Evolutionary conservation across 2,329 filamentous ascomycete genomes (phyloP).

Genomic region (Sporothrix globosa): DNA sequence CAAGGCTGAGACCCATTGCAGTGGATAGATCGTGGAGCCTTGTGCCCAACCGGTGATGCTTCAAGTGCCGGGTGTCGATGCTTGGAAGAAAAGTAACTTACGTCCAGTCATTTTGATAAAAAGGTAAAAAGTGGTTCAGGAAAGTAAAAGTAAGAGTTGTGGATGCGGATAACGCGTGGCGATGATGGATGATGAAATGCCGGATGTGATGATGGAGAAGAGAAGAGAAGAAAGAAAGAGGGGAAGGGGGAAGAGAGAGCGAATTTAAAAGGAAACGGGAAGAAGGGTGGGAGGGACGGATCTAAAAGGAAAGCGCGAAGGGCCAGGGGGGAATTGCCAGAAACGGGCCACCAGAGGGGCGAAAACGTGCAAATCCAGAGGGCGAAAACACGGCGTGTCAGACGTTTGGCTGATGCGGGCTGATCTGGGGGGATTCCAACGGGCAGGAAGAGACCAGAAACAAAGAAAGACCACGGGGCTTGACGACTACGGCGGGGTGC

Average conservation of each 20-base stretch:
- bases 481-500: slow-evolving; percentile 12
- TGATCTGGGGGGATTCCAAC: slow-evolving; percentile 18
- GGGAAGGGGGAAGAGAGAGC: slow-evolving; percentile 21
- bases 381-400: slow-evolving; percentile 15
- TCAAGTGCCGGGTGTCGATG: not conserved
- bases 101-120: slow-evolving; percentile 70
- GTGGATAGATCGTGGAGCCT: not conserved
- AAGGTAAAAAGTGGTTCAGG: slow-evolving; percentile 44
- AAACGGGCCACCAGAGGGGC: slow-evolving; percentile 23
- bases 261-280: slow-evolving; percentile 31
- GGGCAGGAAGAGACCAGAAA: slow-evolving; percentile 13
- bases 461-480: slow-evolving; percentile 13
- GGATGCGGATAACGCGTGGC: slow-evolving; percentile 39
- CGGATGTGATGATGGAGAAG: slow-evolving; percentile 27
- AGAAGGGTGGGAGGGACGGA: slow-evolving; percentile 19
- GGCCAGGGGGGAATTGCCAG: not conserved
- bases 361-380: slow-evolving; percentile 19
- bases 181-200: slow-evolving; percentile 39
- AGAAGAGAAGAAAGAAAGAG: slow-evolving; percentile 4
- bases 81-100: slow-evolving; percentile 51
- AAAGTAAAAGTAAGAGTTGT: slow-evolving; percentile 37
- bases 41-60: not conserved
- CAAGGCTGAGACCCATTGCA: not conserved
- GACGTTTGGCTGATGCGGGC: slow-evolving; percentile 26
- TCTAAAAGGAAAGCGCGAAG: slow-evolving; percentile 14